Base-by-base conservation (phyloP, 108 stramenopile species). In the Pelagomonas calceolata region DNA sequence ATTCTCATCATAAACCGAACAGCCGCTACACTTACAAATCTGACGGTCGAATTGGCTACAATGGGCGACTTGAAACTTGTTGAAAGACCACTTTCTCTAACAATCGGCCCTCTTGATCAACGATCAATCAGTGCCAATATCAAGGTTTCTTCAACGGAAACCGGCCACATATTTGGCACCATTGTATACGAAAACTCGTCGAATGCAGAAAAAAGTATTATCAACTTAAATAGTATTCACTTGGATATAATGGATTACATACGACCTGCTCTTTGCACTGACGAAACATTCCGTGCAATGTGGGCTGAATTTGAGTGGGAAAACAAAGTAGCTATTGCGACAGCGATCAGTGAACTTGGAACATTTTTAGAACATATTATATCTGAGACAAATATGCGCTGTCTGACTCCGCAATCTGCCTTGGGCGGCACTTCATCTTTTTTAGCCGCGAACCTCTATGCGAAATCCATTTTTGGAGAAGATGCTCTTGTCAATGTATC, bases 221-320 rank as follows among this genome's bases (percentile, higher is more conserved):
- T 99, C 72, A 95, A 98, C 70, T 84, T 99, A 63, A 96, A 94
- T 75, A 96, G 98, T 75, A 96, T 99, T 69, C 96, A 96, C 83
- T 88, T 99, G 88, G 96, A 99, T 76, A 97, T 99, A 67, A 98
- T 99, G 97, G 97, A 98, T 82, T 99, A 97, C 90, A 98, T 99
- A 75, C 91, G 93, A 44, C 96, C 97, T 32, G 99, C 96, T 16
- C 84, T 88, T 65, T 95, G 94, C 82, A 87, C 87, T 66, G 94
- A 97, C 79, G 95, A 96, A 69, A 87, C 87, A 18, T 99, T 99
- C 86, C 88, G 99, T 46, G 78, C 83, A 34, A 97, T 99, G 95
- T 99, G 99, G 99, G 99, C 95, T 30, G 97, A 99, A 79, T 99
- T 99, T 72, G 99, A 99, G 85, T 98, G 99, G 99, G 99, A 99